Evolutionary conservation across 148 eudicot genomes (phyloP).

Genomic region (Chenopodium quinoa): DNA sequence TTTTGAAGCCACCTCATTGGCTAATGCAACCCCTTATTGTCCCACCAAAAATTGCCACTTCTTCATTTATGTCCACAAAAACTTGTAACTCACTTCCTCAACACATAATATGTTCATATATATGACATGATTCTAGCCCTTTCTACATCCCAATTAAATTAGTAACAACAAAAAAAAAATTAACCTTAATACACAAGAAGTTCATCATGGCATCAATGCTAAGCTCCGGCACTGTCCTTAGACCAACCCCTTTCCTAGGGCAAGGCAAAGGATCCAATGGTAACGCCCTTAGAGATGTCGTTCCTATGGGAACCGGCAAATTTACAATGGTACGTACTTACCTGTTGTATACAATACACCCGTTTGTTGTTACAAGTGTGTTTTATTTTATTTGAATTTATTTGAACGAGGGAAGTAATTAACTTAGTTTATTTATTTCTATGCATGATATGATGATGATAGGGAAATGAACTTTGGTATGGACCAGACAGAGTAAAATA

Average conservation of each 20-base stretch:
- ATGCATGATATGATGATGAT: conserved; percentile 2
- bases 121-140: conserved; percentile 8
- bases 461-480: conserved; percentile 88
- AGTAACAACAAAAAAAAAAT: not conserved
- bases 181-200: not conserved
- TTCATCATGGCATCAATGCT: conserved; percentile 49
- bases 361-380: too few species aligned
- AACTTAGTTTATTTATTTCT: not conserved
- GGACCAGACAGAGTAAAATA: conserved; percentile 89
- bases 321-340: conserved; percentile 57
- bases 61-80: conserved; percentile 40
- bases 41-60: conserved; percentile 34
- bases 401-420: not conserved
- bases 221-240: conserved; percentile 58
- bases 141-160: conserved; percentile 16
- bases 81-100: conserved; percentile 16
- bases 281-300: conserved; percentile 65
- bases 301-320: conserved; percentile 57
- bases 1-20: conserved; percentile 61
- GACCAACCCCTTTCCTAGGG: conserved; percentile 79
- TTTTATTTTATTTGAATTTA: not conserved
- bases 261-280: conserved; percentile 49
- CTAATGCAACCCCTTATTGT: conserved; percentile 16
- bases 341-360: not conserved
- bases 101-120: conserved; percentile 22